phyloP scores from a whole-genome alignment of 345 rosid species.

The Brassica juncea region DNA sequence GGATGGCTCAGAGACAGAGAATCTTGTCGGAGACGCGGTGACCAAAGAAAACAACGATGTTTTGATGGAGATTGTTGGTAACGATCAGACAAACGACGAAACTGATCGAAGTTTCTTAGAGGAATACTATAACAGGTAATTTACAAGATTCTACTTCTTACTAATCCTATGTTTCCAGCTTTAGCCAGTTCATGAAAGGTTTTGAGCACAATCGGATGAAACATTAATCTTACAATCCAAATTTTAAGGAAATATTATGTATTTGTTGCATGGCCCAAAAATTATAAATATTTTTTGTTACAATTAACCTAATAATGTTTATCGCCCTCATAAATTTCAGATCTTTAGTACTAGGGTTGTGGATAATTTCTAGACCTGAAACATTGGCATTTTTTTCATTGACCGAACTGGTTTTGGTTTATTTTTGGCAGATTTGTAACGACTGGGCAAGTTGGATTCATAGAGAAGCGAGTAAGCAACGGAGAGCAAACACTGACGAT shows the following conservation, averaged over 20 bases:
- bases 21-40: conserved; percentile 27
- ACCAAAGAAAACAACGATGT: conserved; percentile 39
- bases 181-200: neutral
- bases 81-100: conserved; percentile 43
- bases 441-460: conserved; percentile 57
- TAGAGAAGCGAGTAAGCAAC: conserved; percentile 51
- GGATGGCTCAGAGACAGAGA: neutral
- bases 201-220: too few species aligned
- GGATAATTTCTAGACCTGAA: neutral
- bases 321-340: neutral
- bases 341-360: neutral
- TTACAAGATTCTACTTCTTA: neutral
- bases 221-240: neutral
- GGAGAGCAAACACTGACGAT: conserved; percentile 53
- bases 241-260: too few species aligned
- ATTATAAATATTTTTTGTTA: too few species aligned
- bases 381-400: neutral
- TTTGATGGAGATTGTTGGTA: conserved; percentile 47
- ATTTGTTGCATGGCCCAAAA: neutral
- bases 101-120: conserved; percentile 55
- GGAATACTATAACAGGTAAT: conserved; percentile 61
- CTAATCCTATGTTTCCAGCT: neutral
- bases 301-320: too few species aligned
- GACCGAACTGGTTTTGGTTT: neutral
- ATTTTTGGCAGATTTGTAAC: conserved; percentile 51